Evolutionary conservation across 495 filamentous ascomycete genomes (phyloP).

Genomic region (Bacidia rubella): DNA sequence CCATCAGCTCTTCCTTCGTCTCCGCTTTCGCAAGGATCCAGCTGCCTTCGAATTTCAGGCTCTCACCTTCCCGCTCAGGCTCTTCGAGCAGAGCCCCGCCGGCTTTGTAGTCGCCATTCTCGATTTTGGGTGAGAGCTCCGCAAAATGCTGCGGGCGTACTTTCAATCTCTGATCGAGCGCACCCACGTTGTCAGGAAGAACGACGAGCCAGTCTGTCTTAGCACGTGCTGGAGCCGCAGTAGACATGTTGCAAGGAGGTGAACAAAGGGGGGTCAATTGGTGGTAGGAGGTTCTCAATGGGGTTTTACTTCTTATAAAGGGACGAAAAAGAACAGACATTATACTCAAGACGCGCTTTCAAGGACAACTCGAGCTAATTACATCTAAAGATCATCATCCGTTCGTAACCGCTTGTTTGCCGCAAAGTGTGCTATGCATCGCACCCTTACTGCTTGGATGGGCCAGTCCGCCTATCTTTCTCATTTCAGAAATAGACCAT

Average conservation of each 20-base stretch:
- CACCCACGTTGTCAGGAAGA: background rate
- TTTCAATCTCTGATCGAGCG: background rate
- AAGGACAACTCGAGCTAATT: background rate
- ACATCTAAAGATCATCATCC: background rate
- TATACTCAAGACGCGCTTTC: background rate
- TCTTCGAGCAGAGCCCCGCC: background rate
- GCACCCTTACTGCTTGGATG: too few species aligned
- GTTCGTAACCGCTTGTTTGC: background rate
- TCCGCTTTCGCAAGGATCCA: background rate
- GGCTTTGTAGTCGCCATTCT: background rate
- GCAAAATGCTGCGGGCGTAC: background rate
- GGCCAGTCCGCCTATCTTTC: too few species aligned
- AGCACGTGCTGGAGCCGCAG: background rate
- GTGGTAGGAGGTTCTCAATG: background rate
- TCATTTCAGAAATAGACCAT: too few species aligned
- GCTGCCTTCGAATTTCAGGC: background rate
- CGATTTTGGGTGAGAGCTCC: background rate
- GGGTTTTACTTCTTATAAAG: background rate
- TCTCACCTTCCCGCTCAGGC: background rate
- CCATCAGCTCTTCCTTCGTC: background rate
- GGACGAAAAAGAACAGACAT: background rate
- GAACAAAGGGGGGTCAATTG: too few species aligned
- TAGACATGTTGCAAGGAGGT: too few species aligned
- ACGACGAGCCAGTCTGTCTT: background rate
- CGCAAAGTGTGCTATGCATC: too few species aligned